Evolutionary conservation across 2,329 filamentous ascomycete genomes (phyloP).

Genomic region (Xylariaceae sp.): DNA sequence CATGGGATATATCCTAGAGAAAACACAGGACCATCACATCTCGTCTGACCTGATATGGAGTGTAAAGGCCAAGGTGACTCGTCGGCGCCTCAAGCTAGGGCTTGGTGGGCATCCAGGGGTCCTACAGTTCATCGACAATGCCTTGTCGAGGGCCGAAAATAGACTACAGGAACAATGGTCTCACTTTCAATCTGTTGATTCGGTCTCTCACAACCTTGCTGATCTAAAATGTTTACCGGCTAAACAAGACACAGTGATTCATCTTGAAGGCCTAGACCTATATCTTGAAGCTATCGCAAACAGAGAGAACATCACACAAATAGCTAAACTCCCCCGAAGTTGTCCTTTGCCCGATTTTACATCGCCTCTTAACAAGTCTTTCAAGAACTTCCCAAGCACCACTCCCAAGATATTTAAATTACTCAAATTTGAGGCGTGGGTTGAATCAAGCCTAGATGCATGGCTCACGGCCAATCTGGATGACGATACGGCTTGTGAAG

Average conservation of each 20-base stretch:
- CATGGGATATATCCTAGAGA: constrained; percentile 48
- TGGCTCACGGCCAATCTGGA: not conserved
- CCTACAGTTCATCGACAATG: not conserved
- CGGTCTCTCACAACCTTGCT: not conserved
- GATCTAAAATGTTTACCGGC: not conserved
- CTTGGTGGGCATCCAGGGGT: not conserved
- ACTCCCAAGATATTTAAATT: not conserved
- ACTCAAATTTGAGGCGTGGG: constrained; percentile 16
- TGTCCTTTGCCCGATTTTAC: not conserved
- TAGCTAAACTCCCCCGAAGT: not conserved
- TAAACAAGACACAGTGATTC: not conserved
- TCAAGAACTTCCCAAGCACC: not conserved
- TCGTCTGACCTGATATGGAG: constrained; percentile 43
- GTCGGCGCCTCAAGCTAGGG: constrained; percentile 51
- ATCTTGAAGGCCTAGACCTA: not conserved
- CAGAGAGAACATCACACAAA: not conserved
- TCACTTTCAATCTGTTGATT: not conserved
- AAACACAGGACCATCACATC: constrained; percentile 35
- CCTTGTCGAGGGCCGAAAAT: not conserved
- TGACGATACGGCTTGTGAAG: not conserved
- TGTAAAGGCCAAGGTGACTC: constrained; percentile 53
- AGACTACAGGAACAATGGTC: not conserved
- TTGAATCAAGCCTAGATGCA: not conserved
- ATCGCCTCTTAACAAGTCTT: not conserved
- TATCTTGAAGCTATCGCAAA: not conserved